phyloP scores from a whole-genome alignment of 305 asterid species.

The Fraxinus sp. region DNA sequence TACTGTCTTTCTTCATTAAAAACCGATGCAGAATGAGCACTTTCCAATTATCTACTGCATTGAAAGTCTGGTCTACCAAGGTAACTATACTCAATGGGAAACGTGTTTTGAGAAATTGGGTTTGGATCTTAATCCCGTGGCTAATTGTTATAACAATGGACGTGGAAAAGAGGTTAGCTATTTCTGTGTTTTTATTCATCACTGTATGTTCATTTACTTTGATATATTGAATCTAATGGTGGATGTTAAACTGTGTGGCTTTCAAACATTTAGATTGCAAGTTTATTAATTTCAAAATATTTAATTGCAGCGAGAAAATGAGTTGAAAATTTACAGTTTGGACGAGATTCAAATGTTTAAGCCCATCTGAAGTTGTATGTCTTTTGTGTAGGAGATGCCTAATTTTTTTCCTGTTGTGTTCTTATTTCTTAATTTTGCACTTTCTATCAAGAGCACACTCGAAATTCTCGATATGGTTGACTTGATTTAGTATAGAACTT shows the following conservation, averaged over 20 bases:
- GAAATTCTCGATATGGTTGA: not conserved
- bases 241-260: not conserved
- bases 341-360: not conserved
- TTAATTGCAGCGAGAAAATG: not conserved
- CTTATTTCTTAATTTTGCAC: not conserved
- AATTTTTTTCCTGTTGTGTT: not conserved
- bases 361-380: not conserved
- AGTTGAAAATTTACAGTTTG: not conserved
- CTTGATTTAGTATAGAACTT: not conserved
- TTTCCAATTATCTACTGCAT: slow-evolving; percentile 83
- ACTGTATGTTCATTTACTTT: slow-evolving; percentile 2
- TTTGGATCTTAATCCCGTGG: slow-evolving; percentile 63
- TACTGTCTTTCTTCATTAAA: slow-evolving; percentile 5
- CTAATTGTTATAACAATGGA: slow-evolving; percentile 49
- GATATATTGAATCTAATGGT: not conserved
- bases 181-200: not conserved
- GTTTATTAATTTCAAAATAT: slow-evolving; percentile 8
- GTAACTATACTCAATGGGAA: slow-evolving; percentile 68
- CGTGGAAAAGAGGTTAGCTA: slow-evolving; percentile 69
- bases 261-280: not conserved
- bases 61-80: slow-evolving; percentile 61
- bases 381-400: not conserved
- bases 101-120: slow-evolving; percentile 71
- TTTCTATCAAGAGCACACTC: not conserved
- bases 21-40: slow-evolving; percentile 63